Conservation (phyloP, 768 basidiomycete species). For the Dentipellis sp. region DNA sequence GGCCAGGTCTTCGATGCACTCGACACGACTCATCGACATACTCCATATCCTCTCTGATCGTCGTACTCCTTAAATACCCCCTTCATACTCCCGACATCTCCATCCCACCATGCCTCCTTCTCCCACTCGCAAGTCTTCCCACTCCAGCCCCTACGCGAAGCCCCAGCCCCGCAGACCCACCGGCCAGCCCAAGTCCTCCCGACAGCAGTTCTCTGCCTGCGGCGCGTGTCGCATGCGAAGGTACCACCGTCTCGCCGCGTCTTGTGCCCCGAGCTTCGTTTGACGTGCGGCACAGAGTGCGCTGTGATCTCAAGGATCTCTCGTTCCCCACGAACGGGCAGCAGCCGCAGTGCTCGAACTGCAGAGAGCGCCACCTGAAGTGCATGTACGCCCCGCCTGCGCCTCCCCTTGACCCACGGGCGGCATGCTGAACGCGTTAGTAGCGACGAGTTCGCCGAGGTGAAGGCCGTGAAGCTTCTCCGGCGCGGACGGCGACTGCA, state of each 20-base stretch:
- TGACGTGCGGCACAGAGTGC: conserved; percentile 45
- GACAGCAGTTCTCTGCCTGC: conserved; percentile 89
- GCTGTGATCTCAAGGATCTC: conserved; percentile 88
- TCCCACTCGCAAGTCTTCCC: conserved; percentile 14
- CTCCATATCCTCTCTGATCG: background rate
- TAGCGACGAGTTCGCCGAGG: conserved; percentile 88
- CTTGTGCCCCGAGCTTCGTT: conserved; percentile 2
- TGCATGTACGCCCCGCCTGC: conserved; percentile 69
- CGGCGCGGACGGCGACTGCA: conserved; percentile 71
- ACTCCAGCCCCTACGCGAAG: conserved; percentile 8
- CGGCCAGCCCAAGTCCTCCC: conserved; percentile 58
- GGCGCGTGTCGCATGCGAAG: conserved; percentile 88
- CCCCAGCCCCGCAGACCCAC: conserved; percentile 22
- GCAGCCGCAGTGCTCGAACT: conserved; percentile 71
- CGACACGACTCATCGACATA: background rate
- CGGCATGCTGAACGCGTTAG: conserved; percentile 6
- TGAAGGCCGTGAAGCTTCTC: conserved; percentile 83
- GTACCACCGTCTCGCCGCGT: conserved; percentile 24
- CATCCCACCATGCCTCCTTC: background rate
- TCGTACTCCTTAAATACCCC: too few species aligned
- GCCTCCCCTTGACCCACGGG: background rate
- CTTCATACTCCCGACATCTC: background rate
- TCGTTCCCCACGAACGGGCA: conserved; percentile 36
- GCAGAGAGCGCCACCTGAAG: conserved; percentile 79
- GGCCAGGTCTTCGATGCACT: background rate